phyloP scores from a whole-genome alignment of 2,329 filamentous ascomycete species.

The Aureobasidium sp. region DNA sequence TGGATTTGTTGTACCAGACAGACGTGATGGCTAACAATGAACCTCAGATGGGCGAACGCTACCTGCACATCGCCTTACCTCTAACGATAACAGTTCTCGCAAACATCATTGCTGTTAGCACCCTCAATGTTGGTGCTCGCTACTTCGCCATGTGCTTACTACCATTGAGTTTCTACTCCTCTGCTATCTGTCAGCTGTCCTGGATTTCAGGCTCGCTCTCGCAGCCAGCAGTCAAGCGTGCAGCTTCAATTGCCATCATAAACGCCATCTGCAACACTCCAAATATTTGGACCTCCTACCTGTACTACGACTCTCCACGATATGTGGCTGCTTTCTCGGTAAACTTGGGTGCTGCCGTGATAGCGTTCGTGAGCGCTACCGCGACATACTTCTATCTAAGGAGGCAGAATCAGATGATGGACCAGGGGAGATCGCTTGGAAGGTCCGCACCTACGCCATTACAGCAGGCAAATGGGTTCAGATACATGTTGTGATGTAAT shows the following conservation, averaged over 20 bases:
- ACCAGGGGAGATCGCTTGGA: neutral
- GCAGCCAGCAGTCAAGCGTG: constrained; percentile 48
- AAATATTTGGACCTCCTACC: constrained; percentile 47
- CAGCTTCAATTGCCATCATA: constrained; percentile 49
- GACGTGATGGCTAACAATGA: neutral
- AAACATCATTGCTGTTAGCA: constrained; percentile 28
- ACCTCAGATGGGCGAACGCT: constrained; percentile 32
- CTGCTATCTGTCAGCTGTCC: constrained; percentile 55
- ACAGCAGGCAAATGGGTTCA: constrained; percentile 3
- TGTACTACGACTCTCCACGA: constrained; percentile 31
- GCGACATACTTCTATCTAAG: constrained; percentile 2
- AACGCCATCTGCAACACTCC: constrained; percentile 49
- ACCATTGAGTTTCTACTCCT: constrained; percentile 46
- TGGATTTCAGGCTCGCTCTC: constrained; percentile 48
- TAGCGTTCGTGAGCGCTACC: neutral
- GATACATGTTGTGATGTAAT: neutral
- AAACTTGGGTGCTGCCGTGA: constrained; percentile 3
- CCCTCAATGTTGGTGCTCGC: constrained; percentile 23
- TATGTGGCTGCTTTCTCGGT: constrained; percentile 10
- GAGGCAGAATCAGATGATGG: constrained; percentile 3
- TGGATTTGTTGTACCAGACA: neutral
- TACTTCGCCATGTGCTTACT: constrained; percentile 31
- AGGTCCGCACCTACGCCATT: constrained; percentile 3
- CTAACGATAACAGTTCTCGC: constrained; percentile 24
- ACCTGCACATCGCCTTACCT: constrained; percentile 32